Conservation (phyloP, 2,329 filamentous ascomycete species). For the Trichoderma sp. region DNA sequence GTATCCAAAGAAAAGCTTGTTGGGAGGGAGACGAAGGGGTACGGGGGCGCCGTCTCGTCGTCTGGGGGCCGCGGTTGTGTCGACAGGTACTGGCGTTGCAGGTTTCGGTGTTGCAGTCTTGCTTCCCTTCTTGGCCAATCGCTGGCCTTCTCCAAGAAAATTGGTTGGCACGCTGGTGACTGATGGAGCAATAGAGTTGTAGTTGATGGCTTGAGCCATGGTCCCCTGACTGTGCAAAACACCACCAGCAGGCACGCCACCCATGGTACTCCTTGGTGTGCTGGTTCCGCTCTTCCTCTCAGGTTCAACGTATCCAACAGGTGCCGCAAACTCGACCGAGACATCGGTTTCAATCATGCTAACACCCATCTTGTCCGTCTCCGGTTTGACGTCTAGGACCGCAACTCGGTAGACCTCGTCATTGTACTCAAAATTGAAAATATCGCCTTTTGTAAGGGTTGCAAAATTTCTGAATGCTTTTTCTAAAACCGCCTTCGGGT, state of each 20-base stretch:
- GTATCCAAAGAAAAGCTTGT: slow-evolving; percentile 96
- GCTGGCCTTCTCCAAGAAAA: slow-evolving; percentile 77
- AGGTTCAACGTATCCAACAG: slow-evolving; percentile 91
- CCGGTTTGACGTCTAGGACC: slow-evolving; percentile 89
- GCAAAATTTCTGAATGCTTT: slow-evolving; percentile 96
- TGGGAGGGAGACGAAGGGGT: slow-evolving; percentile 77
- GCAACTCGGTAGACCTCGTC: slow-evolving; percentile 91
- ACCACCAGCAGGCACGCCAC: slow-evolving; percentile 67
- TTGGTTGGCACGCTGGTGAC: slow-evolving; percentile 70
- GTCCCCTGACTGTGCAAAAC: slow-evolving; percentile 79
- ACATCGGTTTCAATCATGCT: slow-evolving; percentile 96
- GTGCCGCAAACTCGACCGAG: slow-evolving; percentile 91
- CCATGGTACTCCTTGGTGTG: slow-evolving; percentile 69
- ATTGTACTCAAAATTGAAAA: slow-evolving; percentile 97
- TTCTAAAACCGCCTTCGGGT: slow-evolving; percentile 95
- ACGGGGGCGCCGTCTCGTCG: slow-evolving; percentile 73
- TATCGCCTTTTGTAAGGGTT: slow-evolving; percentile 85
- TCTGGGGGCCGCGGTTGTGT: slow-evolving; percentile 33
- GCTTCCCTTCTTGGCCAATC: slow-evolving; percentile 76
- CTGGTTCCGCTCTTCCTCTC: slow-evolving; percentile 76
- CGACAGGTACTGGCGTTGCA: slow-evolving; percentile 62
- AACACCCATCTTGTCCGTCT: slow-evolving; percentile 77
- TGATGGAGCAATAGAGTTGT: slow-evolving; percentile 80
- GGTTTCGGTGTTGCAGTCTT: slow-evolving; percentile 67
- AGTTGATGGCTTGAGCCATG: slow-evolving; percentile 99